These are phyloP conservation scores for Zymoseptoria ardabiliae DNA, from an alignment of 2,329 filamentous ascomycete genomes.

Conservation along the genomic window DNA sequence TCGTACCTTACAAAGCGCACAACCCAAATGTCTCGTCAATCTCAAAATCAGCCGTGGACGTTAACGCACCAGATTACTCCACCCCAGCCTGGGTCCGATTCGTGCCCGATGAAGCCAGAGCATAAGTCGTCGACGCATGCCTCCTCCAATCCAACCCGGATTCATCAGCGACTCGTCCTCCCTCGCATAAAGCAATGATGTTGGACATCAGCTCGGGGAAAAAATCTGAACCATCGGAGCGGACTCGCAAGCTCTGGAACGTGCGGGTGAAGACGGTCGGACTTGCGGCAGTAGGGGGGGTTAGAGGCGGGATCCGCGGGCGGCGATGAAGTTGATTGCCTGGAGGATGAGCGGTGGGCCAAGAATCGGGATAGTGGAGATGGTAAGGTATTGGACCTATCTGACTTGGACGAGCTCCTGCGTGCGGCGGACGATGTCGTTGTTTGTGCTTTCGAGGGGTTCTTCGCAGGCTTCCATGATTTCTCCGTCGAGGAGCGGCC, in stretches of 20 bases:
- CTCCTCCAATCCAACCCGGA: slow-evolving; percentile 14
- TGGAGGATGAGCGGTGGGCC: slow-evolving; percentile 13
- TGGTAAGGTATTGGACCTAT: slow-evolving; percentile 14
- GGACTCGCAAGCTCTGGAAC: slow-evolving; percentile 15
- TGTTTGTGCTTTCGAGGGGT: slow-evolving; percentile 14
- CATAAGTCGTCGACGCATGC: slow-evolving; percentile 9
- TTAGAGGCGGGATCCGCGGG: slow-evolving; percentile 15
- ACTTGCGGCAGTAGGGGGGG: slow-evolving; percentile 11
- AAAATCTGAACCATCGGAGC: slow-evolving; percentile 18
- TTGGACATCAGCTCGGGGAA: slow-evolving; percentile 16
- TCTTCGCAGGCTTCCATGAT: slow-evolving; percentile 1
- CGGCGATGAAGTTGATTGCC: slow-evolving; percentile 17
- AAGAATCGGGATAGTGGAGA: slow-evolving; percentile 13
- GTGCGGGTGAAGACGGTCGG: slow-evolving; percentile 17
- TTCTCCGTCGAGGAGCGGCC: slow-evolving; percentile 12
- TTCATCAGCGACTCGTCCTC: slow-evolving; percentile 15
- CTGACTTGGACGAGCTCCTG: slow-evolving; percentile 19
- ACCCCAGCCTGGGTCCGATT: slow-evolving; percentile 15
- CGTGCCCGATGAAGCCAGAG: slow-evolving; percentile 1
- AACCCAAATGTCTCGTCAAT: slow-evolving; percentile 15
- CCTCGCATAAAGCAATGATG: slow-evolving; percentile 16
- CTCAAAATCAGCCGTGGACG: slow-evolving; percentile 15
- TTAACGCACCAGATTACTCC: slow-evolving; percentile 18
- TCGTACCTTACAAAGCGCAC: slow-evolving; percentile 13
- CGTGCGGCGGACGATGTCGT: slow-evolving; percentile 14